Base-by-base conservation (phyloP, 2,329 filamentous ascomycete genomes). In the Onygenales sp. region DNA sequence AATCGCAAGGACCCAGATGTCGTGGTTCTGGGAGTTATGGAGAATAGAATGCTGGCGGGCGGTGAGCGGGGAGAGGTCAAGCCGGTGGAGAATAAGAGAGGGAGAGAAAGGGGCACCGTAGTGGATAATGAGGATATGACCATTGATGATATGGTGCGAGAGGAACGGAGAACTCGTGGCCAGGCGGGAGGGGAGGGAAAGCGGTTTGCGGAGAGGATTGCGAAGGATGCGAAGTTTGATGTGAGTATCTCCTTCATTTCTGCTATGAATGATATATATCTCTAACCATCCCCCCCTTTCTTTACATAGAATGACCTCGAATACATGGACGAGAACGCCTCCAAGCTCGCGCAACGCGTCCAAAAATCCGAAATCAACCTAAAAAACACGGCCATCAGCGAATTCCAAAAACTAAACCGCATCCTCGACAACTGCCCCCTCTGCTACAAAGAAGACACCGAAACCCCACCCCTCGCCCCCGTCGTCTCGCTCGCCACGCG, bases 241-340 rank as follows among this genome's bases (percentile, higher is more conserved):
- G 77, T 78, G 61, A 67, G 74, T 66, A 6, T 54, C 42, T 21
- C 7, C 14, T 31, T 9, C n/a, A 17, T 34, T 27, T n/a, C 48
- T 34, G 34, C 44, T 17, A 31, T 49, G 52, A 5, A 6, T 34
- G 37, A 10, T 14, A 52, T 14, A 52, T 34, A 31, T 50, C 56
- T 37, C 34, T 45, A 40, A 40, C 53, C 42, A 43, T 53, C 48
- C 42, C 57, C 60, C 21, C 21, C 14, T 57, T 57, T 42, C 21
- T 27, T 1, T 52, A 10, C 21, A 10, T 55, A 80, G 73, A 84
- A 94, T 63, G 87, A 95, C 67, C 82, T 98, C 31, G 92, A 98
- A 52, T 98, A 98, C 71, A 87, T 97, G 78, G 92, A 98, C 67
- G 93, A 97, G 62, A 97, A 98, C 65, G 93, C 93, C 13, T 80